Evolutionary conservation across 2,329 filamentous ascomycete genomes (phyloP), one percentile per base, ranked within the genome.

Genomic region (Trichoderma asperellum): DNA sequence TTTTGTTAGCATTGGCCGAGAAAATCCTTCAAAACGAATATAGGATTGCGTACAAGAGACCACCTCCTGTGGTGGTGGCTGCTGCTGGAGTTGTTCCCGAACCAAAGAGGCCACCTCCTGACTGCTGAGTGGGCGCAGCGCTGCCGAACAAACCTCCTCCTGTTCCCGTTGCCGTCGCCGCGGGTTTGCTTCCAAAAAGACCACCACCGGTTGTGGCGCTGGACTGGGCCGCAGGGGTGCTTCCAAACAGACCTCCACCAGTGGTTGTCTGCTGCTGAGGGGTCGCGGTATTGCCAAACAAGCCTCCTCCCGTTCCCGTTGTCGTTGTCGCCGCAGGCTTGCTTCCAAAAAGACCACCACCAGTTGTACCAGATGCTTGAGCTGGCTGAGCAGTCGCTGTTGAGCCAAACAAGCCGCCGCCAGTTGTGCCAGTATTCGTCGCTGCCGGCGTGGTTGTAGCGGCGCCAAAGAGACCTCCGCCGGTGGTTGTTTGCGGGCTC

Each of bases 161-260:
- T 16, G 71, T 55, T 2, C 40, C 40, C 16, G 53, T 7, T 69
- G 47, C 14, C 68, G 63, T 67, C 63, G 71, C 68, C 71, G 71
- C 47, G 2, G 72, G 32, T 18, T 40, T 66, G 58, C 40, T 67
- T 53, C 74, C 77, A 69, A 77, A 77, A 6, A 78, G 69, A 24
- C 76, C 73, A 49, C 72, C 70, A 18, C 71, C 70, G 0, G 62
- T 68, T 58, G 68, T 71, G 47, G 67, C 73, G 68, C 58, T 74
- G 71, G 70, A 72, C 72, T 70, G 63, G 16, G 63, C 37, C 72
- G 74, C 71, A n/a, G 73, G 65, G 12, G 74, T 70, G 53, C 69
- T 73, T 35, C 79, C 78, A 73, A 81, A 81, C 2, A 80, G 74
- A 35, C 78, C 75, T 53, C 74, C 74, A 27, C 71, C 71, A 2